These are phyloP conservation scores for Choanephora cucurbitarum DNA, from an alignment of 371 early-diverging fungal genomes.

Conservation along the genomic window DNA sequence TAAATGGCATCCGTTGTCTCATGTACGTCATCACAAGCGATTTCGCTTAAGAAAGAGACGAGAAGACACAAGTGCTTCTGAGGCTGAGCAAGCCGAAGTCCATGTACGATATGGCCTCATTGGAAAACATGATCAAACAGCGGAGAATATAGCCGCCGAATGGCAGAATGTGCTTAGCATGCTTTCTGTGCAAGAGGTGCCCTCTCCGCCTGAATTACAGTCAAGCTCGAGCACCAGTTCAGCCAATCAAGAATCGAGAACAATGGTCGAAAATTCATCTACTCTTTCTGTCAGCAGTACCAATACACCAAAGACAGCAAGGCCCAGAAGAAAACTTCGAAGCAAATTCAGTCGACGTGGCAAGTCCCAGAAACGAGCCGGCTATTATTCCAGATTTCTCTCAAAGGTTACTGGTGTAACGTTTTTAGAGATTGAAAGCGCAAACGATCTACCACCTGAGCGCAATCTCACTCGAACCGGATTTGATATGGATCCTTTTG, in stretches of 20 bases:
- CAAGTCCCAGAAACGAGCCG: background rate
- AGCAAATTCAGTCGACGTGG: slow-evolving; percentile 12
- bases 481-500: slow-evolving; percentile 88
- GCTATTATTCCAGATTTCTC: slow-evolving; percentile 13
- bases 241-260: slow-evolving; percentile 10
- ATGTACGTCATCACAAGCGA: slow-evolving; percentile 11
- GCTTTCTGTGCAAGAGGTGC: slow-evolving; percentile 1
- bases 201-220: slow-evolving; percentile 5
- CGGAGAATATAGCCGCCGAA: background rate
- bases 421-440: slow-evolving; percentile 65
- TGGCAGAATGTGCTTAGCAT: background rate
- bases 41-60: slow-evolving; percentile 21
- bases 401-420: slow-evolving; percentile 57
- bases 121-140: slow-evolving; percentile 5
- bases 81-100: slow-evolving; percentile 21
- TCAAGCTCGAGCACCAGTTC: slow-evolving; percentile 11
- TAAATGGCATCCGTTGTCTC: slow-evolving; percentile 22
- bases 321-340: background rate
- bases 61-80: slow-evolving; percentile 8
- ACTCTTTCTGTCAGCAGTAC: slow-evolving; percentile 10
- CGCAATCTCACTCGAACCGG: slow-evolving; percentile 61
- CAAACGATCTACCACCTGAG: slow-evolving; percentile 63
- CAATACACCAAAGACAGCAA: slow-evolving; percentile 2
- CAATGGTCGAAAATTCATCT: slow-evolving; percentile 10
- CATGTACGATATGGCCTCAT: slow-evolving; percentile 21